Evolutionary conservation across 306 rosid genomes (phyloP).

Genomic region (Calophaca sinica): DNA sequence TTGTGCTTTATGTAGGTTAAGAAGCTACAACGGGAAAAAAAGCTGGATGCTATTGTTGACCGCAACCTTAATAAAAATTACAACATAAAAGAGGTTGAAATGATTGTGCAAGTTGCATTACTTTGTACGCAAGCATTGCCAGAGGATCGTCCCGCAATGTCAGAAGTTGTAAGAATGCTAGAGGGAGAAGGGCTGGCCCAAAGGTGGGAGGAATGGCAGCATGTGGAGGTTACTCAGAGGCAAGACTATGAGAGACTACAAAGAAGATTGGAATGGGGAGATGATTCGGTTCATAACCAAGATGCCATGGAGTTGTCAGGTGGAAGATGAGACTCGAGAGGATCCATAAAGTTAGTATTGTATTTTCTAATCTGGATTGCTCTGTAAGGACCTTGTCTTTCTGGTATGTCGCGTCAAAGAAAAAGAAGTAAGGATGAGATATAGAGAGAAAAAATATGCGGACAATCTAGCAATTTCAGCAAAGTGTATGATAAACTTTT

Average conservation of each 20-base stretch:
- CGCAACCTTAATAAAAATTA: constrained; percentile 61
- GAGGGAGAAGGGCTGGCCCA: constrained; percentile 96
- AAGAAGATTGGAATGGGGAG: constrained; percentile 84
- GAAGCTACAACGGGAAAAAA: constrained; percentile 74
- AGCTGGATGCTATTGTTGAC: constrained; percentile 71
- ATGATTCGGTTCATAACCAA: constrained; percentile 78
- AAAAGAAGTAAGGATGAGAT: too few species aligned
- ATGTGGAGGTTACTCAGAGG: constrained; percentile 70
- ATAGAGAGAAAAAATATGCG: too few species aligned
- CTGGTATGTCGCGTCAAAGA: too few species aligned
- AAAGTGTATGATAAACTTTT: too few species aligned
- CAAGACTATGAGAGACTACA: constrained; percentile 78
- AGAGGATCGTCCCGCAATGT: constrained; percentile 90
- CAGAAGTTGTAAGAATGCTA: constrained; percentile 90
- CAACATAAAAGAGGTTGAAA: constrained; percentile 76
- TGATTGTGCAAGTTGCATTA: constrained; percentile 85
- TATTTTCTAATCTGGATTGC: not conserved
- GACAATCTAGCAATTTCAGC: too few species aligned
- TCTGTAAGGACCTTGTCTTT: too few species aligned
- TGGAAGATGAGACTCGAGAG: constrained; percentile 64
- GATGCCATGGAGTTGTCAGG: constrained; percentile 87
- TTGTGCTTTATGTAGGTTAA: constrained; percentile 63
- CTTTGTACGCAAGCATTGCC: constrained; percentile 86
- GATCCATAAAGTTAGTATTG: constrained; percentile 5
- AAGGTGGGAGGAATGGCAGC: constrained; percentile 96